A percentile compares a stretch with the other conserved stretches of the same genome.
Evolutionary conservation across 768 basidiomycete genomes (phyloP).

Genomic region (Boletellus emodensis): DNA sequence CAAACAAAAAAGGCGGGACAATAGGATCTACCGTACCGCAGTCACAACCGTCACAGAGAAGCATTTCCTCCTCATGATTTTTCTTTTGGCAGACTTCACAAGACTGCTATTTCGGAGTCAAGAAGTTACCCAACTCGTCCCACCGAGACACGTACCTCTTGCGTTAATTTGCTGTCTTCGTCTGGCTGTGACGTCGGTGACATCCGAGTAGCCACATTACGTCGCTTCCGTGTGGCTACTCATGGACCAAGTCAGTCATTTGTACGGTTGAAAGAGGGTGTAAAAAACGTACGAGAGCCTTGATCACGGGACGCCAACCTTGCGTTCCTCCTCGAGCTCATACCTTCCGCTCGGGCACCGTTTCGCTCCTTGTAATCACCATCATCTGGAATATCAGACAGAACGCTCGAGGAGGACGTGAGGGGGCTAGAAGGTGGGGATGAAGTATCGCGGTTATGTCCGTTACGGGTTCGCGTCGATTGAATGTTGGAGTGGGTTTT

Average conservation of each 20-base stretch:
- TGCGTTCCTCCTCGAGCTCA: slow-evolving; percentile 49
- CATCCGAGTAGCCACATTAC: slow-evolving; percentile 19
- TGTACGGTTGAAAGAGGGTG: slow-evolving; percentile 1
- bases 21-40: slow-evolving; percentile 46
- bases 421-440: slow-evolving; percentile 72
- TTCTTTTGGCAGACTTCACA: slow-evolving; percentile 94
- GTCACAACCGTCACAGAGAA: slow-evolving; percentile 87
- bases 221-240: slow-evolving; percentile 33
- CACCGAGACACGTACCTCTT: slow-evolving; percentile 46
- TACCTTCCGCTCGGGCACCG: slow-evolving; percentile 36
- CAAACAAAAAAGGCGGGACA: slow-evolving; percentile 9
- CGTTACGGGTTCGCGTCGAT: slow-evolving; percentile 35
- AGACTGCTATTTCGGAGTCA: slow-evolving; percentile 51
- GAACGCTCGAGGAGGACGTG: slow-evolving; percentile 70
- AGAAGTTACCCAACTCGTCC: slow-evolving; percentile 6
- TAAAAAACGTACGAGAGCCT: slow-evolving; percentile 32
- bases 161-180: slow-evolving; percentile 41
- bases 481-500: slow-evolving; percentile 54
- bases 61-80: slow-evolving; percentile 85
- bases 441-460: slow-evolving; percentile 40
- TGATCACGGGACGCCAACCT: slow-evolving; percentile 53
- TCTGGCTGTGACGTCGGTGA: slow-evolving; percentile 25
- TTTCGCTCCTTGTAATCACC: slow-evolving; percentile 56
- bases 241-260: slow-evolving; percentile 17
- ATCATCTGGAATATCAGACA: slow-evolving; percentile 81